phyloP scores from a whole-genome alignment of 2,329 filamentous ascomycete genomes.

The Penicillium sp. region DNA sequence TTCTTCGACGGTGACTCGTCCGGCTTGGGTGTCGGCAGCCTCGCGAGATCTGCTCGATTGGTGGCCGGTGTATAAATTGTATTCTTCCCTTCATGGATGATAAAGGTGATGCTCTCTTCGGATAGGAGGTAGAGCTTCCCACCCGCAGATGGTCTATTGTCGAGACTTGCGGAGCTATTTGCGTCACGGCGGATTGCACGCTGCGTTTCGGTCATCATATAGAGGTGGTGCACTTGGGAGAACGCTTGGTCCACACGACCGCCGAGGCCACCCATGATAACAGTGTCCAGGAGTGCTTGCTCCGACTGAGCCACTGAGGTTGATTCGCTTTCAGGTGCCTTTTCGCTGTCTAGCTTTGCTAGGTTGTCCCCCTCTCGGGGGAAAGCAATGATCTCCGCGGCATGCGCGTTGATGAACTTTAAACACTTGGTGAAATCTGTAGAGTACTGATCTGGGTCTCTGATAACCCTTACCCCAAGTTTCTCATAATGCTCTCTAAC shows the following conservation, averaged over 20 bases:
- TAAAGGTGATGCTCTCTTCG: constrained; percentile 76
- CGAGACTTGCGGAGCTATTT: background rate
- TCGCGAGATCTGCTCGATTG: constrained; percentile 15
- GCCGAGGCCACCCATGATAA: constrained; percentile 80
- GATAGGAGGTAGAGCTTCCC: constrained; percentile 77
- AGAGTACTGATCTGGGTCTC: constrained; percentile 77
- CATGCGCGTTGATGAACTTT: constrained; percentile 54
- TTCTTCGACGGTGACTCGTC: constrained; percentile 5
- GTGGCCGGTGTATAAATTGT: constrained; percentile 62
- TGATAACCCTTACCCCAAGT: constrained; percentile 62
- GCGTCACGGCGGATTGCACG: constrained; percentile 12
- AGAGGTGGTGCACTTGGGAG: constrained; percentile 84
- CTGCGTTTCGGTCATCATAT: constrained; percentile 47
- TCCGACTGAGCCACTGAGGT: constrained; percentile 1
- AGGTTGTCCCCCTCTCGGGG: constrained; percentile 10
- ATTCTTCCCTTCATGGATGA: constrained; percentile 71
- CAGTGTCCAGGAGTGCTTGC: constrained; percentile 57
- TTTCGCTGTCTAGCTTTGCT: constrained; percentile 8
- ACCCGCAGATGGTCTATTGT: constrained; percentile 14
- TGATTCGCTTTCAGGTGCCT: background rate
- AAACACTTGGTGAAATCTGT: constrained; percentile 91
- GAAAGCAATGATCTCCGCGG: constrained; percentile 26
- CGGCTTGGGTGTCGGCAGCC: background rate
- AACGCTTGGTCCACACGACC: constrained; percentile 92
- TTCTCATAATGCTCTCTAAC: constrained; percentile 67